Conservation (phyloP, 106 monocot genomes). For the Allium cepa region DNA sequence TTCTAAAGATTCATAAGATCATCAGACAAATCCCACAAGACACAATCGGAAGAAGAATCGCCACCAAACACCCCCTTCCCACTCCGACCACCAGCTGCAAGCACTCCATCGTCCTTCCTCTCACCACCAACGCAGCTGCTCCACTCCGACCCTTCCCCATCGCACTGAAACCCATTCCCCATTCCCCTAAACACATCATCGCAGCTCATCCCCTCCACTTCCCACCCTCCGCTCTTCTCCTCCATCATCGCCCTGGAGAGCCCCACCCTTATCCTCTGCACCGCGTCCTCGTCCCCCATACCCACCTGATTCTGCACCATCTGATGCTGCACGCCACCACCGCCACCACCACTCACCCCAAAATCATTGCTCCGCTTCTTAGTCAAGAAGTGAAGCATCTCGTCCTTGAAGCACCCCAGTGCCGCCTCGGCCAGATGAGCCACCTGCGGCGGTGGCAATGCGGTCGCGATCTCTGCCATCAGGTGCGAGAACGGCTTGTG, state of each 20-base stretch:
- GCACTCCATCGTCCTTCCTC: neutral
- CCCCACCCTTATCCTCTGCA: conserved; percentile 39
- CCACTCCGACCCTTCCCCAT: conserved; percentile 33
- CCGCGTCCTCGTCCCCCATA: conserved; percentile 8
- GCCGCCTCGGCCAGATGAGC: conserved; percentile 92
- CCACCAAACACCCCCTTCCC: neutral
- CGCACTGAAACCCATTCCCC: conserved; percentile 17
- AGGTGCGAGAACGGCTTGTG: conserved; percentile 96
- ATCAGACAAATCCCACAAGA: conserved; percentile 85
- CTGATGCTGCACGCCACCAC: neutral
- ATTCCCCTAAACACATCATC: conserved; percentile 1
- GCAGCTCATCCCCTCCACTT: conserved; percentile 11
- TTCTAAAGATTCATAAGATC: conserved; percentile 47
- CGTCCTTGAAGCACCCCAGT: conserved; percentile 99
- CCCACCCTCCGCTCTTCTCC: conserved; percentile 19
- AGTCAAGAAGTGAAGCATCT: conserved; percentile 93
- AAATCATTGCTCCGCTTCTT: conserved; percentile 50
- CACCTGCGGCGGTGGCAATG: conserved; percentile 78
- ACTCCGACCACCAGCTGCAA: conserved; percentile 3
- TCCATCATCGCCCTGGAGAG: conserved; percentile 46
- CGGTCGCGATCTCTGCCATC: conserved; percentile 94
- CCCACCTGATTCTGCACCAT: neutral
- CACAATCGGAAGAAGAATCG: conserved; percentile 34
- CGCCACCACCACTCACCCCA: conserved; percentile 16
- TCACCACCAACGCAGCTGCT: conserved; percentile 32